Evolutionary conservation across 2,329 filamentous ascomycete species (phyloP).

Genomic region (Pseudogymnoascus sp.): DNA sequence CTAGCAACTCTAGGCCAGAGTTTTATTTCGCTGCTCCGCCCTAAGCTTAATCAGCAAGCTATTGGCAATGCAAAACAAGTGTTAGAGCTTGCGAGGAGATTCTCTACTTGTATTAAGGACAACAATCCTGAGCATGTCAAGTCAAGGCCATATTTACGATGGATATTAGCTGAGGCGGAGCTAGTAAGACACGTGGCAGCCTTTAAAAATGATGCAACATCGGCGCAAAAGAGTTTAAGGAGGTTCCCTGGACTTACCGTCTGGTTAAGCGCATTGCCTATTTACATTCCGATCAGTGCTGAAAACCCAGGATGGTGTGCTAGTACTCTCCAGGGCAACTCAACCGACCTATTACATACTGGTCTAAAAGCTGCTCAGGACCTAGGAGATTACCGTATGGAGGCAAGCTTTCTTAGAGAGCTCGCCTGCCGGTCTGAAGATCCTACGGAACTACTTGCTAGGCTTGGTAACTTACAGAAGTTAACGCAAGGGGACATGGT

Average conservation of each 20-base stretch:
- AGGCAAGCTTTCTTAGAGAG: background rate
- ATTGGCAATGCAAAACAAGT: background rate
- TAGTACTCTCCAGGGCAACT: background rate
- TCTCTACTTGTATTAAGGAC: background rate
- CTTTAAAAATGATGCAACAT: background rate
- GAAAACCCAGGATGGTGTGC: background rate
- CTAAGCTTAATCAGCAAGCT: background rate
- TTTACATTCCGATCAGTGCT: background rate
- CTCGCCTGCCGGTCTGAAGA: background rate
- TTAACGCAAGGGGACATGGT: background rate
- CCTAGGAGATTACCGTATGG: background rate
- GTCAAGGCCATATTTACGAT: background rate
- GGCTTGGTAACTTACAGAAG: background rate
- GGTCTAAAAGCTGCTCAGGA: background rate
- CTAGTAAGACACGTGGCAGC: background rate
- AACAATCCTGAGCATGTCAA: background rate
- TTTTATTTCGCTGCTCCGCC: background rate
- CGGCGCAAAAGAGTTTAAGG: background rate
- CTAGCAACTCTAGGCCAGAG: background rate
- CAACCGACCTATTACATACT: background rate
- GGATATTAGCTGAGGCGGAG: background rate
- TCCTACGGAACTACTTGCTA: background rate
- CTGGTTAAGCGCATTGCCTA: background rate
- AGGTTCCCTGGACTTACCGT: background rate
- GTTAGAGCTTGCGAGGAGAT: background rate